Conservation (phyloP, 371 early-diverging fungal genomes). For the Parasitella parasitica region DNA sequence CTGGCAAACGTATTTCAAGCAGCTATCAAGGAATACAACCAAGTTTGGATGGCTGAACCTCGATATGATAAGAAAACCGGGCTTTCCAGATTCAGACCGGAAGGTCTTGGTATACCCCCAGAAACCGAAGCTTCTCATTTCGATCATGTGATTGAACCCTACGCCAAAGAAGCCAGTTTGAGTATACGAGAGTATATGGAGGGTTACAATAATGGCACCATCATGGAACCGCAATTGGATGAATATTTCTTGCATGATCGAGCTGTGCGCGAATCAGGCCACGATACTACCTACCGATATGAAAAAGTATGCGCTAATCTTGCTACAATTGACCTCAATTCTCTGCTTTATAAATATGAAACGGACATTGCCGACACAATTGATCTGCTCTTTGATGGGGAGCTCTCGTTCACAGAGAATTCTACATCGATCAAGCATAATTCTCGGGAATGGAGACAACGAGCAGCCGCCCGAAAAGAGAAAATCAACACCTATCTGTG, state of each 20-base stretch:
- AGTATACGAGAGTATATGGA: constrained; percentile 62
- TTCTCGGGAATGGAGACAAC: constrained; percentile 40
- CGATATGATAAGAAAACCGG: constrained; percentile 73
- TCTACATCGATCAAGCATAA: constrained; percentile 29
- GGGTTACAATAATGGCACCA: constrained; percentile 57
- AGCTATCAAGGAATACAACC: constrained; percentile 85
- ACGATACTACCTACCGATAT: constrained; percentile 92
- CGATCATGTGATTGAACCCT: constrained; percentile 81
- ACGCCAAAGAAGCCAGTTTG: constrained; percentile 68
- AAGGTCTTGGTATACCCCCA: constrained; percentile 92
- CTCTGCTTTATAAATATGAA: constrained; percentile 90
- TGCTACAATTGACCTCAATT: constrained; percentile 88
- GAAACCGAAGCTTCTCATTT: constrained; percentile 94
- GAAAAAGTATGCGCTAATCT: constrained; percentile 87
- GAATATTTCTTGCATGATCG: constrained; percentile 93
- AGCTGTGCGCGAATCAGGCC: constrained; percentile 93
- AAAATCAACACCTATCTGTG: constrained; percentile 66
- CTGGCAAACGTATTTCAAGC: constrained; percentile 65
- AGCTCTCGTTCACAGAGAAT: constrained; percentile 27
- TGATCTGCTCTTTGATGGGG: constrained; percentile 54
- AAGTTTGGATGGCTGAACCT: constrained; percentile 84
- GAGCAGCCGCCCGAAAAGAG: constrained; percentile 44
- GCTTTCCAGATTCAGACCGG: constrained; percentile 78
- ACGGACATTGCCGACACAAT: constrained; percentile 78
- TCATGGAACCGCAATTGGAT: constrained; percentile 81